phyloP scores from a whole-genome alignment of 805 yeast genomes.

The Hanseniaspora singularis region DNA sequence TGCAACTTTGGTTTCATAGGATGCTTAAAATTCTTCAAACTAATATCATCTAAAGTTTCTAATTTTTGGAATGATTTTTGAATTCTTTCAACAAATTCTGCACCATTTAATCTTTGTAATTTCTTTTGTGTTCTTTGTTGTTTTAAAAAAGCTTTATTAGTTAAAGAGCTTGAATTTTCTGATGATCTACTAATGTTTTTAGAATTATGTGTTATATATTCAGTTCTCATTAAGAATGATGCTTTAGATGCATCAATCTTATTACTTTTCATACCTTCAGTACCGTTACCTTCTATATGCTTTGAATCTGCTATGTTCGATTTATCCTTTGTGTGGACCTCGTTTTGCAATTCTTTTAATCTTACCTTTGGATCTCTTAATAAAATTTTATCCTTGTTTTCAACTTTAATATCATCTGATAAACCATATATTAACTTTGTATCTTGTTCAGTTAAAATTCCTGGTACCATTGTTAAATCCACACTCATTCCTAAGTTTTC shows the following conservation, averaged over 20 bases:
- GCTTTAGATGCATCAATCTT: constrained; percentile 33
- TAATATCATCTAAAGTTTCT: constrained; percentile 25
- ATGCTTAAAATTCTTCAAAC: constrained; percentile 44
- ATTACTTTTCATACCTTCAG: constrained; percentile 26
- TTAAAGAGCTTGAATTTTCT: constrained; percentile 18
- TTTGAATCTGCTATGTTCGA: background rate
- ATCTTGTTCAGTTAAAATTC: constrained; percentile 52
- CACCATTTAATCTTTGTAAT: constrained; percentile 23
- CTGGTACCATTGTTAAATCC: constrained; percentile 55
- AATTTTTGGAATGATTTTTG: constrained; percentile 68
- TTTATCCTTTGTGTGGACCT: constrained; percentile 9
- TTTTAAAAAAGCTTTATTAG: constrained; percentile 17
- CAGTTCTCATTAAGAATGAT: constrained; percentile 87
- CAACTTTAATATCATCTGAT: constrained; percentile 38
- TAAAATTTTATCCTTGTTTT: constrained; percentile 64
- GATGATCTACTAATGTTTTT: constrained; percentile 27
- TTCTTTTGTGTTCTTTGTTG: constrained; percentile 18
- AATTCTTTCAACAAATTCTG: constrained; percentile 33
- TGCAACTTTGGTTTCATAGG: constrained; percentile 63
- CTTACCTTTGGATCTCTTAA: constrained; percentile 54
- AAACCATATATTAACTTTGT: constrained; percentile 33
- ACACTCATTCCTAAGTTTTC: constrained; percentile 64
- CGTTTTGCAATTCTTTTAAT: constrained; percentile 12
- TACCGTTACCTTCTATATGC: background rate
- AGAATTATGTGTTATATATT: constrained; percentile 47